Conservation (phyloP, 768 basidiomycete genomes). For the Mycena haematopus region DNA sequence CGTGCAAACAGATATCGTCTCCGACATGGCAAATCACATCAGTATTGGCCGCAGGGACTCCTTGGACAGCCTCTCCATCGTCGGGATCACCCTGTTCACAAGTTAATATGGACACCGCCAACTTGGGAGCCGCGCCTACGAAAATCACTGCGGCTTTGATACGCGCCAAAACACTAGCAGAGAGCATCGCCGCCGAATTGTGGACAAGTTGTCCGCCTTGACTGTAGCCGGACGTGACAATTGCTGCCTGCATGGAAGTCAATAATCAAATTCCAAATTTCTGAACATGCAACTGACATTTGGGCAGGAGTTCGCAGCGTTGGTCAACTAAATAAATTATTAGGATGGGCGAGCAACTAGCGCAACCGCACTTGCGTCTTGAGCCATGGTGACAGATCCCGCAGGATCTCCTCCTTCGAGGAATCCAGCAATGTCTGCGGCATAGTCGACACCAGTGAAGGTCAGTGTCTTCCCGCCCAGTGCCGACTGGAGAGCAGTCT, state of each 20-base stretch:
- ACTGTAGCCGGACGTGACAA: constrained; percentile 36
- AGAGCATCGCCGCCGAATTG: constrained; percentile 42
- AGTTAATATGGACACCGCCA: neutral
- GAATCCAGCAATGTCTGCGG: constrained; percentile 44
- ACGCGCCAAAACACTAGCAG: constrained; percentile 34
- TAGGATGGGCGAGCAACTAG: neutral
- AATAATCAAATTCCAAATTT: neutral
- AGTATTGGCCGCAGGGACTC: constrained; percentile 34
- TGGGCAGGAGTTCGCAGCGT: constrained; percentile 21
- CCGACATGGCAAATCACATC: constrained; percentile 40
- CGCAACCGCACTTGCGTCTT: constrained; percentile 31
- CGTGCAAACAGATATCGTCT: constrained; percentile 41
- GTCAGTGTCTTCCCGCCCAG: constrained; percentile 38
- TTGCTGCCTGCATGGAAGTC: constrained; percentile 15
- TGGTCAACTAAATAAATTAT: constrained; percentile 2
- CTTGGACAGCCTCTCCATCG: constrained; percentile 37
- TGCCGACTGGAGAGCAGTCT: constrained; percentile 36
- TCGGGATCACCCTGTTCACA: constrained; percentile 40
- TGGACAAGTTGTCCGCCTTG: constrained; percentile 44
- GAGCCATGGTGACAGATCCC: constrained; percentile 46
- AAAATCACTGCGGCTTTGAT: constrained; percentile 44
- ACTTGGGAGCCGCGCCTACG: constrained; percentile 1
- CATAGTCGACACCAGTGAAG: constrained; percentile 46
- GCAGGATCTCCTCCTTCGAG: constrained; percentile 44
- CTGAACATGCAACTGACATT: constrained; percentile 17